Evolutionary conservation across 1,139 yeast genomes (phyloP).

Genomic region (Magnusiomyces clavatus): DNA sequence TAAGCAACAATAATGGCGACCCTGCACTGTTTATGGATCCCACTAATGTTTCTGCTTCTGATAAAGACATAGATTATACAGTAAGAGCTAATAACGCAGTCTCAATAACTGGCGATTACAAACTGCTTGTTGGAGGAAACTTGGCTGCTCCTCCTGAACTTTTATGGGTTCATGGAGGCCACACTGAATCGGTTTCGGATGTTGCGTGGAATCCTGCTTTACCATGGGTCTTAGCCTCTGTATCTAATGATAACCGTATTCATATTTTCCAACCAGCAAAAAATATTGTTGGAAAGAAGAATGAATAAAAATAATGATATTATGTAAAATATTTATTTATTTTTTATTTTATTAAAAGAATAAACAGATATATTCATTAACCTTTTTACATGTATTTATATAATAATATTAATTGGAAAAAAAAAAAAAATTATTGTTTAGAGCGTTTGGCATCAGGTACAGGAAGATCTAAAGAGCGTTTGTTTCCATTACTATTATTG

Average conservation of each 20-base stretch:
- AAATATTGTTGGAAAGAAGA: constrained; percentile 29
- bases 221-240: constrained; percentile 72
- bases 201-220: constrained; percentile 78
- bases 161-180: constrained; percentile 79
- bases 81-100: background rate
- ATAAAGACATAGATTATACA: background rate
- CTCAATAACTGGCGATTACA: too few relatives aligned
- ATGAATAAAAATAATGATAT: background rate
- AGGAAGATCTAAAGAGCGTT: constrained; percentile 7
- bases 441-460: constrained; percentile 14
- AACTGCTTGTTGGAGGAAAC: too few relatives aligned
- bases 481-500: constrained; percentile 1
- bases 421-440: constrained; percentile 1
- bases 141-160: constrained; percentile 31
- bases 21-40: background rate
- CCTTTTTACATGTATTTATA: background rate
- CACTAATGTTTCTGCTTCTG: background rate
- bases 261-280: constrained; percentile 70
- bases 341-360: background rate
- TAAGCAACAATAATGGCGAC: background rate
- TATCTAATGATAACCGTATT: constrained; percentile 80
- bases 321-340: background rate
- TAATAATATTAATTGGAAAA: too few relatives aligned
- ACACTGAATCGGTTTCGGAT: constrained; percentile 80
- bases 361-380: background rate